A percentile compares a stretch with the other conserved stretches of the same genome.
Conservation (phyloP, 495 filamentous ascomycete species). For the Penicillium cataractarum region DNA sequence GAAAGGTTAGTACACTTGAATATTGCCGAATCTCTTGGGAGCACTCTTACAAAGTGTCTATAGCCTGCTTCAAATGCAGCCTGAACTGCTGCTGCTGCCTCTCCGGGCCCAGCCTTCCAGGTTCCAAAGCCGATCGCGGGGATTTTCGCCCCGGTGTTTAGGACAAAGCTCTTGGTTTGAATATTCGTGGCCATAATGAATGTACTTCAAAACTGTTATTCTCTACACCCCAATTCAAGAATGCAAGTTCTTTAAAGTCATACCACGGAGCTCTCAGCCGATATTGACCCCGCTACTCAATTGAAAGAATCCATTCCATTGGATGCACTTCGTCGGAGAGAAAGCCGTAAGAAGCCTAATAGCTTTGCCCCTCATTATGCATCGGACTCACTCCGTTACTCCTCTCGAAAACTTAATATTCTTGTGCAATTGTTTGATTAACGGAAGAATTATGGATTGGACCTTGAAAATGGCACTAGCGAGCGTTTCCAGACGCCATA, state of each 20-base stretch:
- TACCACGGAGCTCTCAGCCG: not conserved
- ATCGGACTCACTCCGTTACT: not conserved
- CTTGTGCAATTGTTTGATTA: not conserved
- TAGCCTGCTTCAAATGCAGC: constrained; percentile 54
- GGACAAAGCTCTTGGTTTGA: constrained; percentile 46
- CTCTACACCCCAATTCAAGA: not conserved
- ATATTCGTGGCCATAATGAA: constrained; percentile 6
- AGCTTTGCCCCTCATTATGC: not conserved
- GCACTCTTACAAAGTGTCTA: constrained; percentile 53
- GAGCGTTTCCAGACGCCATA: not conserved
- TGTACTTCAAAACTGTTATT: not conserved
- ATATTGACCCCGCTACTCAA: too few species aligned
- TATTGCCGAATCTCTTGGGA: constrained; percentile 2
- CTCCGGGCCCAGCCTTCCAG: constrained; percentile 36
- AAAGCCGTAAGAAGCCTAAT: constrained; percentile 2
- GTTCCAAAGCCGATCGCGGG: constrained; percentile 69
- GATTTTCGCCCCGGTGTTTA: constrained; percentile 69
- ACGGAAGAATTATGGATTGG: not conserved
- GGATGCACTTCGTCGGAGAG: constrained; percentile 10
- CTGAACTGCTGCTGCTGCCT: constrained; percentile 33
- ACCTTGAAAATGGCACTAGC: not conserved
- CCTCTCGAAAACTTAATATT: not conserved
- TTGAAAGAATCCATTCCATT: too few species aligned
- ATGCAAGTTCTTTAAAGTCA: not conserved
- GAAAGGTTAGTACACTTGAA: not conserved